A percentile compares a stretch with the other conserved stretches of the same genome.
Evolutionary conservation across 306 rosid genomes (phyloP).

Genomic region (Sesbania bispinosa): DNA sequence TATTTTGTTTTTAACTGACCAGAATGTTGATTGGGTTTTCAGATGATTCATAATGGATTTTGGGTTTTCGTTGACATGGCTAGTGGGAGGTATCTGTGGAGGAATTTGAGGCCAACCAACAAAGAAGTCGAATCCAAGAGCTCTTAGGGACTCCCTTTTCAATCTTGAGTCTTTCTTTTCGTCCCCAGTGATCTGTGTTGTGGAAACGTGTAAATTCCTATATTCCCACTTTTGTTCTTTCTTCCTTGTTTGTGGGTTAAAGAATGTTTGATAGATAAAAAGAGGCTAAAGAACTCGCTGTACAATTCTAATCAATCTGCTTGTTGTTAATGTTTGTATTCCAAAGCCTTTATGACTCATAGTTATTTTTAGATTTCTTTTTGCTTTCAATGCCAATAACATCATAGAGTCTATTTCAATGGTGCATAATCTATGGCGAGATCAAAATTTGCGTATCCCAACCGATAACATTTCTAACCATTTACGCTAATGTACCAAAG

Average conservation of each 20-base stretch:
- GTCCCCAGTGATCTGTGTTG: neutral
- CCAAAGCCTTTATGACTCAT: no score
- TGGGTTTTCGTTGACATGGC: conserved; percentile 80
- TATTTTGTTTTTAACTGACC: neutral
- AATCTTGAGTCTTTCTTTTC: neutral
- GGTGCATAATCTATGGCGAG: no score
- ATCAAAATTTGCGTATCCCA: no score
- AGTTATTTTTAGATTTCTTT: no score
- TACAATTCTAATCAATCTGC: neutral
- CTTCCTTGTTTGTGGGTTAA: conserved; percentile 10
- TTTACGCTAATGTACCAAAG: no score
- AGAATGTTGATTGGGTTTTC: conserved; percentile 18
- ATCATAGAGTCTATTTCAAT: no score
- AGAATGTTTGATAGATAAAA: conserved; percentile 11
- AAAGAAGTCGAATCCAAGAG: conserved; percentile 23
- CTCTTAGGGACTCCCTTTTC: neutral
- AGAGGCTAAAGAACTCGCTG: neutral
- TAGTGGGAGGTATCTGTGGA: conserved; percentile 80
- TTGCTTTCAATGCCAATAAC: no score
- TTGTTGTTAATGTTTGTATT: neutral
- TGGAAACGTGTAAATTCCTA: neutral
- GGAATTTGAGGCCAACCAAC: conserved; percentile 32
- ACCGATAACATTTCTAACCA: no score
- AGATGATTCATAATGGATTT: conserved; percentile 53
- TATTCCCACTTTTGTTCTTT: neutral